Percentiles rank a stretch among this genome's conserved stretches.
These are phyloP conservation scores for Fusarium multiceps DNA, from an alignment of 2,329 filamentous ascomycete genomes.

Conservation along the genomic window DNA sequence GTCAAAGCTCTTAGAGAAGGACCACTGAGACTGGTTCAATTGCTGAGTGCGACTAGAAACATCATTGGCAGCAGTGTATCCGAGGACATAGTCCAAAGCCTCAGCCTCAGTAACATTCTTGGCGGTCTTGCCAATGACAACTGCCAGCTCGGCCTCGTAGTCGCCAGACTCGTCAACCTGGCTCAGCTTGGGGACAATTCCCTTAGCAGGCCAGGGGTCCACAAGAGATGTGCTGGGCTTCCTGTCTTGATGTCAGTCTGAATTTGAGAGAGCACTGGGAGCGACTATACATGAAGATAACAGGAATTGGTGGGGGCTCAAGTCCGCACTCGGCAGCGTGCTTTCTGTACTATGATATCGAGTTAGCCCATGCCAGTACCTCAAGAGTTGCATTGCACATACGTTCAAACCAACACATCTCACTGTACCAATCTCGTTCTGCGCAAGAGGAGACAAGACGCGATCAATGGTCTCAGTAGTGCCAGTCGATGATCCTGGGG, in stretches of 20 bases:
- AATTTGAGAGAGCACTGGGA: too few species aligned
- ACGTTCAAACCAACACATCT: conserved; percentile 69
- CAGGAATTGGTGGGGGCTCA: conserved; percentile 64
- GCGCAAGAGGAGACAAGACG: conserved; percentile 58
- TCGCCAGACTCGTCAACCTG: conserved; percentile 65
- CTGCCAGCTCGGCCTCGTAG: conserved; percentile 69
- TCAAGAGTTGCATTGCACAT: conserved; percentile 24
- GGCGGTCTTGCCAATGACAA: conserved; percentile 63
- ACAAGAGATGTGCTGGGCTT: conserved; percentile 66
- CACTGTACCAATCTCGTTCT: conserved; percentile 62
- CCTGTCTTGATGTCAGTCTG: conserved; percentile 18
- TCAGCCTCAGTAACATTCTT: conserved; percentile 67
- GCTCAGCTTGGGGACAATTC: conserved; percentile 61
- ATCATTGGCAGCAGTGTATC: conserved; percentile 73
- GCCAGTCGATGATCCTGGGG: conserved; percentile 63
- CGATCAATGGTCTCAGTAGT: conserved; percentile 58
- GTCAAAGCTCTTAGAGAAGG: conserved; percentile 69
- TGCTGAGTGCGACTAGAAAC: conserved; percentile 58
- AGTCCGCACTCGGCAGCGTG: conserved; percentile 62
- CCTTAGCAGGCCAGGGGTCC: conserved; percentile 64
- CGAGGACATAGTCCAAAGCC: conserved; percentile 69
- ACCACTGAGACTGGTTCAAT: conserved; percentile 46
- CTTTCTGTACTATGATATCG: conserved; percentile 48
- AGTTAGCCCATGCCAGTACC: not conserved
- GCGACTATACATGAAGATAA: conserved; percentile 61